Evolutionary conservation across 441 rosid species (phyloP), one percentile per base, ranked within the genome.

Genomic region (Euphorbia corollata): DNA sequence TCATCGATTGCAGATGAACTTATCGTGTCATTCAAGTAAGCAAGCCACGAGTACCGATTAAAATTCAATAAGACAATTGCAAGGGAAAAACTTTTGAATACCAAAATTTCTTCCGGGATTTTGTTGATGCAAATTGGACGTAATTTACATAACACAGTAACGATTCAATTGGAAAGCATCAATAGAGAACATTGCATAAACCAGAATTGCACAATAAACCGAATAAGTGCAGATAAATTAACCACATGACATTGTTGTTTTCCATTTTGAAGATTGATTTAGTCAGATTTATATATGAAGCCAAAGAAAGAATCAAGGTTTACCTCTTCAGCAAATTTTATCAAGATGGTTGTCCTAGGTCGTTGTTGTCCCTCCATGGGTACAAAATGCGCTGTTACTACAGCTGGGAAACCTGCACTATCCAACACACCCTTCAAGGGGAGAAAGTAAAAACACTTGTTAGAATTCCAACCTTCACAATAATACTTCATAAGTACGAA

Each of bases 271-370:
- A 20, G 8, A 36, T 30, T 41, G 61, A 22, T 19, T 11, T 36
- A 54, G 51, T 48, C 34, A 45, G 51, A 18, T 27, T 15, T 20
- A 62, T 24, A 47, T 18, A 41, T 18, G 22, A 54, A 57, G 58
- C 38, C 56, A 23, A 4, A 8, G 34, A 38, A 6, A 59, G 59
- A 47, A 2, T 19, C 20, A 63, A 43, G 23, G 34, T 45, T 69
- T 65, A 94, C 99, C 99, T 88, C 99, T 75, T 91, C 97, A 27
- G 93, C 87, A 83, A 94, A 94, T 77, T 94, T 91, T 71, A 94
- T 94, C 80, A 94, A 80, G 69, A 94, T 94, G 74, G 98, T 91
- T 18, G 98, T 91, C 38, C 96, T 85, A 56, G 97, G 96, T 65
- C 96, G 86, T 61, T 89, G 99, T 69, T 83, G 97, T 27, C 99